Evolutionary conservation across 371 early-diverging fungal genomes (phyloP).

Genomic region (Haplosporangium sp.): DNA sequence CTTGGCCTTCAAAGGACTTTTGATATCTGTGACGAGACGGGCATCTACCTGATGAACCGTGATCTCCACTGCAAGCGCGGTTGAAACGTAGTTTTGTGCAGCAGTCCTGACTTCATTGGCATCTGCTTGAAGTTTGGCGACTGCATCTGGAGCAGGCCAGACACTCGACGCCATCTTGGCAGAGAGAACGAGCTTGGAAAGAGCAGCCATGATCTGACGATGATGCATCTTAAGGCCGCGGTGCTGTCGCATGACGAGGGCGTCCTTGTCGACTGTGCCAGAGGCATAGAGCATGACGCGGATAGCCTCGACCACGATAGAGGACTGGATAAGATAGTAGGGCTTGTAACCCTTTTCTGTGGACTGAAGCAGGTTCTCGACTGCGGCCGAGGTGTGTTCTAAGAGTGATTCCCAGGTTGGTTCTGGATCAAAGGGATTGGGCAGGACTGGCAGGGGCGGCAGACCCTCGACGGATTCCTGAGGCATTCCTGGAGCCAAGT

Average conservation of each 20-base stretch:
- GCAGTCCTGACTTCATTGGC: conserved; percentile 66
- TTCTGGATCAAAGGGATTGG: conserved; percentile 41
- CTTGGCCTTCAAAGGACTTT: conserved; percentile 45
- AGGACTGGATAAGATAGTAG: conserved; percentile 64
- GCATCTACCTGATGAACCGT: conserved; percentile 51
- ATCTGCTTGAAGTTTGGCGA: conserved; percentile 68
- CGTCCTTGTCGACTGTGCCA: conserved; percentile 76
- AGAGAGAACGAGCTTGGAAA: conserved; percentile 84
- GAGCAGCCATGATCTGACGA: conserved; percentile 78
- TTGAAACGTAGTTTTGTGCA: conserved; percentile 42
- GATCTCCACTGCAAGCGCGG: conserved; percentile 38
- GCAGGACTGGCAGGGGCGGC: conserved; percentile 46
- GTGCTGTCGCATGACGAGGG: conserved; percentile 69
- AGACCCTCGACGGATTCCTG: conserved; percentile 48
- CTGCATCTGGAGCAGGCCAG: conserved; percentile 85
- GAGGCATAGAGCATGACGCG: conserved; percentile 86
- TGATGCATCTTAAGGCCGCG: conserved; percentile 78
- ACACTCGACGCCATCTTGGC: conserved; percentile 84
- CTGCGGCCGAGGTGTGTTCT: conserved; percentile 70
- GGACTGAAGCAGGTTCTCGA: conserved; percentile 71
- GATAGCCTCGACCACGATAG: conserved; percentile 77
- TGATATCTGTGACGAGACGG: conserved; percentile 43
- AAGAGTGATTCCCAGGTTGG: conserved; percentile 75
- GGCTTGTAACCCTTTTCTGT: conserved; percentile 69
- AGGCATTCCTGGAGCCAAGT: conserved; percentile 27